Evolutionary conservation across 2,329 filamentous ascomycete genomes (phyloP).

Genomic region (Pyricularia grisea): DNA sequence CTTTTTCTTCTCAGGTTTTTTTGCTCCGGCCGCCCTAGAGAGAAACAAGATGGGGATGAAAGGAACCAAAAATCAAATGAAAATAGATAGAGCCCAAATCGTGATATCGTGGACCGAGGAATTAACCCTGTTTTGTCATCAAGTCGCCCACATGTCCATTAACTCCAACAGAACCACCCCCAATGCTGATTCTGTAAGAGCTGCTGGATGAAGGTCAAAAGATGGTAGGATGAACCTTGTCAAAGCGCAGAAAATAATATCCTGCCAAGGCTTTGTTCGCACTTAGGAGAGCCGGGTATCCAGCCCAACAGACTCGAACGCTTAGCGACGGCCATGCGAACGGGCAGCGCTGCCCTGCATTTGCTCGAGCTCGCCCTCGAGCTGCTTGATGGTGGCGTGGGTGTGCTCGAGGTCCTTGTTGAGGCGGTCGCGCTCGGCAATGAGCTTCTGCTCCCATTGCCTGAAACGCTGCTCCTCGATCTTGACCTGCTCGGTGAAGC

Average conservation of each 20-base stretch:
- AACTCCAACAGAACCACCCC: not conserved
- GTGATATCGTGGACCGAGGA: not conserved
- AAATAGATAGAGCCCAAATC: slow-evolving; percentile 1
- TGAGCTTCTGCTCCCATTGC: slow-evolving; percentile 99
- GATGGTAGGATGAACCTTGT: not conserved
- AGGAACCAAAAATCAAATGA: not conserved
- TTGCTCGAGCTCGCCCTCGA: slow-evolving; percentile 85
- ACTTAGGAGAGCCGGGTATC: not conserved
- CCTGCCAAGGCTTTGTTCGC: not conserved
- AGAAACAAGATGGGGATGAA: not conserved
- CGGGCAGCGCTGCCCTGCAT: slow-evolving; percentile 87
- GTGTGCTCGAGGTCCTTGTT: slow-evolving; percentile 99
- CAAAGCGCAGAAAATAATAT: not conserved
- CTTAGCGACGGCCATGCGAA: slow-evolving; percentile 85
- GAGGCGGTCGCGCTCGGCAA: slow-evolving; percentile 93
- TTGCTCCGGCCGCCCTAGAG: not conserved
- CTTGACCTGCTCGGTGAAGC: slow-evolving; percentile 99
- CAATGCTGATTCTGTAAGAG: not conserved
- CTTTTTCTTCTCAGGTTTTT: not conserved
- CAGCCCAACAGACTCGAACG: not conserved
- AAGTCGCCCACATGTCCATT: not conserved
- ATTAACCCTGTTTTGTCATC: not conserved
- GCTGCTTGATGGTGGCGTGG: slow-evolving; percentile 85
- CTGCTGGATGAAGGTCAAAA: not conserved
- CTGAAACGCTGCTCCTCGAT: slow-evolving; percentile 98